A percentile compares a stretch with the other conserved stretches of the same genome.
Conservation (phyloP, 2,329 filamentous ascomycete species). For the Trichocomaceae sp. region DNA sequence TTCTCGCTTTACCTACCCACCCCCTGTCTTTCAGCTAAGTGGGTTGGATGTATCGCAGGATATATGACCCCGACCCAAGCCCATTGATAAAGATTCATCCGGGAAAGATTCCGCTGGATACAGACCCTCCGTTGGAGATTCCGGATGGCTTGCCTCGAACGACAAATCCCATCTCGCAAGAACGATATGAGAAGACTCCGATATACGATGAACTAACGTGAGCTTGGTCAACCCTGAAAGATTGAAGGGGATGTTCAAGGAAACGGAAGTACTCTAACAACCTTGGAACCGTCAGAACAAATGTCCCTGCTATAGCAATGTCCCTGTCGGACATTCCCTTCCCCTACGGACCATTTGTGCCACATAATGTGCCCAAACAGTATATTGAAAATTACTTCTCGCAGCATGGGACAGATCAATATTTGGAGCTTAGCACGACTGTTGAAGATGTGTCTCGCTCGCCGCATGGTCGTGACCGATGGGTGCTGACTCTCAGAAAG, state of each 20-base stretch:
- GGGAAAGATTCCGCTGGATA: slow-evolving; percentile 27
- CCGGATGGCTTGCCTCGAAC: slow-evolving; percentile 22
- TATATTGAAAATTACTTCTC: slow-evolving; percentile 54
- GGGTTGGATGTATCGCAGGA: slow-evolving; percentile 18
- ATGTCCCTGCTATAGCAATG: slow-evolving; percentile 36
- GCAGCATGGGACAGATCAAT: slow-evolving; percentile 41
- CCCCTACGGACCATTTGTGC: slow-evolving; percentile 51
- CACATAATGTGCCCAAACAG: slow-evolving; percentile 50
- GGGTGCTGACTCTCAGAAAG: slow-evolving; percentile 46
- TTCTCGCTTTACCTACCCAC: too few species aligned
- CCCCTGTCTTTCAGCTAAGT: background rate
- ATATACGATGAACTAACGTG: slow-evolving; percentile 32
- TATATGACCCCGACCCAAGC: slow-evolving; percentile 31
- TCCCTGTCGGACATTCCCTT: slow-evolving; percentile 47
- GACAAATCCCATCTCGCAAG: slow-evolving; percentile 21
- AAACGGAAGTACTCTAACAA: background rate
- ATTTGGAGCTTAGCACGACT: slow-evolving; percentile 45
- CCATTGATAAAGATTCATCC: slow-evolving; percentile 19
- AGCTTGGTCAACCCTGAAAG: background rate
- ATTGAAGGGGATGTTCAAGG: background rate
- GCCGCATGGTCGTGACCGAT: slow-evolving; percentile 46
- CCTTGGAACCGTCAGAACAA: slow-evolving; percentile 22
- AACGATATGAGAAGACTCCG: slow-evolving; percentile 30
- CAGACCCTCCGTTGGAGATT: slow-evolving; percentile 25
- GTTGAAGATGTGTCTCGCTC: slow-evolving; percentile 51